Evolutionary conservation across 176 grass and related monocot species (phyloP).

Genomic region (Bolboschoenus planiculmis): DNA sequence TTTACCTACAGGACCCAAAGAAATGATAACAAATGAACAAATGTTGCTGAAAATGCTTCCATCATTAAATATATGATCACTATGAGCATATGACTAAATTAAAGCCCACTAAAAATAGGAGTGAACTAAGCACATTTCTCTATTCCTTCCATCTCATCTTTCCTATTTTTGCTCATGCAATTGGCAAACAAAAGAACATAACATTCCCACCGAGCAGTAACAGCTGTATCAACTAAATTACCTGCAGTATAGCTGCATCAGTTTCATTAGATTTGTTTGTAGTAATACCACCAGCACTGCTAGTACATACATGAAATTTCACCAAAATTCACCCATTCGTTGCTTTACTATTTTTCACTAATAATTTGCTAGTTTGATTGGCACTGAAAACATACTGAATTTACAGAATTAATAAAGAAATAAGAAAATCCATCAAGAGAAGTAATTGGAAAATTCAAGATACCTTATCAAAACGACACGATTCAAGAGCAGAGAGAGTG

Average conservation of each 20-base stretch:
- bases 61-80: neutral
- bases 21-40: neutral
- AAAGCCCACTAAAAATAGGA: neutral
- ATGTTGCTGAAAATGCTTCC: neutral
- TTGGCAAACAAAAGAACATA: neutral
- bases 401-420: neutral
- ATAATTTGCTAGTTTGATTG: neutral
- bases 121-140: neutral
- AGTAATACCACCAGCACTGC: neutral
- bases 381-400: neutral
- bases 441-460: neutral
- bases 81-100: slow-evolving; percentile 1
- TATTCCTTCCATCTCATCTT: neutral
- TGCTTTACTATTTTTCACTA: neutral
- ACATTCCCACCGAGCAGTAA: neutral
- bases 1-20: slow-evolving; percentile 48
- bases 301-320: neutral
- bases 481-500: slow-evolving; percentile 70
- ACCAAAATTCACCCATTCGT: neutral
- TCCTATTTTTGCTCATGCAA: neutral
- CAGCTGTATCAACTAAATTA: too few species aligned
- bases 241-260: too few species aligned
- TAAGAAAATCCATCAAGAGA: neutral
- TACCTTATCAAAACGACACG: slow-evolving; percentile 99
- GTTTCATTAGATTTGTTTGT: neutral